Percentiles rank a stretch among this genome's conserved stretches.
Evolutionary conservation across 805 yeast species (phyloP).

Genomic region (Clavispora fructus): DNA sequence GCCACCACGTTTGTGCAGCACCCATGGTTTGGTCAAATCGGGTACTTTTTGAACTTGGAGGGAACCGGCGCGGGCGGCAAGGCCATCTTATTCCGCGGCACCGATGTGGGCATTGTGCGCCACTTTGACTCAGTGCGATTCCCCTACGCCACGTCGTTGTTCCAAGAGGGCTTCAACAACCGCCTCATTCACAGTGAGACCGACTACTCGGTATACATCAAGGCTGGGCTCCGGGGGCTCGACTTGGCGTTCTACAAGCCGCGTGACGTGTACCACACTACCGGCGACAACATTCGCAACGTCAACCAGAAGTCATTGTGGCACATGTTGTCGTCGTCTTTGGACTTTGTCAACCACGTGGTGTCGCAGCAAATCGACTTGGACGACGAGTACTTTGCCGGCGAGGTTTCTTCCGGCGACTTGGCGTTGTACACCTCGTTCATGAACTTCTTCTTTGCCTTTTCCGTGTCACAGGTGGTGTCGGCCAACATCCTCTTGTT

Average conservation of each 20-base stretch:
- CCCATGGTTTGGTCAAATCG: constrained; percentile 60
- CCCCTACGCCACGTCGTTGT: constrained; percentile 77
- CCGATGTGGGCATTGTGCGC: constrained; percentile 67
- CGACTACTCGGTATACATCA: constrained; percentile 68
- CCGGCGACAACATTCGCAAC: constrained; percentile 60
- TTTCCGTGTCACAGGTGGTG: constrained; percentile 47
- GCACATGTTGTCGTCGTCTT: constrained; percentile 75
- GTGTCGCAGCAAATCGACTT: constrained; percentile 27
- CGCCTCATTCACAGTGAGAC: constrained; percentile 75
- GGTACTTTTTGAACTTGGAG: constrained; percentile 73
- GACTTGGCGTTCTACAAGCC: constrained; percentile 90
- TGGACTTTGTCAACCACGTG: constrained; percentile 52
- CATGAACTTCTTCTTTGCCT: constrained; percentile 51
- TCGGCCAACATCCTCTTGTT: constrained; percentile 50
- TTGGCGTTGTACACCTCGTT: constrained; percentile 63
- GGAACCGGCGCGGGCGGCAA: constrained; percentile 93
- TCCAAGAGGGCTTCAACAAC: constrained; percentile 79
- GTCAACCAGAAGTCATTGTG: constrained; percentile 66
- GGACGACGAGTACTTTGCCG: constrained; percentile 16
- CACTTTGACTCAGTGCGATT: constrained; percentile 49
- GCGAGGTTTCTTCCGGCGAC: constrained; percentile 21
- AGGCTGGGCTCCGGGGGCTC: constrained; percentile 70
- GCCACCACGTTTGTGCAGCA: constrained; percentile 70
- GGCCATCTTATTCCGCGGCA: constrained; percentile 77
- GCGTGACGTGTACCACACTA: constrained; percentile 77